These are phyloP conservation scores for Psidium guajava DNA, from an alignment of 345 rosid species.

Conservation along the genomic window DNA sequence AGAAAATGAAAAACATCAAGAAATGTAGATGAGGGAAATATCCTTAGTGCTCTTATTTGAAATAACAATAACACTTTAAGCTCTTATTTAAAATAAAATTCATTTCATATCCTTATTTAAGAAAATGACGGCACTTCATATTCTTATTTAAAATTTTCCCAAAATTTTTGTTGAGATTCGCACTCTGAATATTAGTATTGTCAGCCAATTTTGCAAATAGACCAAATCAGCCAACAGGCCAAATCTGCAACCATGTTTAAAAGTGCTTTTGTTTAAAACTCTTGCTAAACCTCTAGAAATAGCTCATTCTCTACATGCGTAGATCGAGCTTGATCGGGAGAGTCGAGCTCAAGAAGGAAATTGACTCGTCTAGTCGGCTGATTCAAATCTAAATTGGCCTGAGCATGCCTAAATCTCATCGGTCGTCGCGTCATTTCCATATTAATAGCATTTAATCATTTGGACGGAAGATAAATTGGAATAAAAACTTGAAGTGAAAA, in stretches of 20 bases:
- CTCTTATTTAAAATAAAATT: no score
- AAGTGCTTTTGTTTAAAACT: not conserved
- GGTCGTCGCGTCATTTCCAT: not conserved
- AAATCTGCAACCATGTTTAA: fast-evolving
- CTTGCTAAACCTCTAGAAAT: fast-evolving
- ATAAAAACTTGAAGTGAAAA: not conserved
- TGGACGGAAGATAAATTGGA: not conserved
- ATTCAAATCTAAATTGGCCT: not conserved
- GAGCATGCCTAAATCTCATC: fast-evolving
- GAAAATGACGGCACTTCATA: no score
- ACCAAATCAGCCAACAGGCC: fast-evolving
- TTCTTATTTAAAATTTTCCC: no score
- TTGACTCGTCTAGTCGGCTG: not conserved
- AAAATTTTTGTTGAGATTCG: not conserved
- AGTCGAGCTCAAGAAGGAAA: not conserved
- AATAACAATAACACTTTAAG: no score
- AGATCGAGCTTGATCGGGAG: fast-evolving
- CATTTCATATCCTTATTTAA: no score
- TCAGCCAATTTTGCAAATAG: not conserved
- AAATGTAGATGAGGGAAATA: no score
- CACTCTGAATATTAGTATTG: fast-evolving
- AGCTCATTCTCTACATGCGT: no score
- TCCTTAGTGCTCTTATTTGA: no score
- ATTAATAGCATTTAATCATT: not conserved
- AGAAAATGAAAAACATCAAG: no score